Evolutionary conservation across 2,329 filamentous ascomycete genomes (phyloP).

Genomic region (Magnaporthiopsis incrustans): DNA sequence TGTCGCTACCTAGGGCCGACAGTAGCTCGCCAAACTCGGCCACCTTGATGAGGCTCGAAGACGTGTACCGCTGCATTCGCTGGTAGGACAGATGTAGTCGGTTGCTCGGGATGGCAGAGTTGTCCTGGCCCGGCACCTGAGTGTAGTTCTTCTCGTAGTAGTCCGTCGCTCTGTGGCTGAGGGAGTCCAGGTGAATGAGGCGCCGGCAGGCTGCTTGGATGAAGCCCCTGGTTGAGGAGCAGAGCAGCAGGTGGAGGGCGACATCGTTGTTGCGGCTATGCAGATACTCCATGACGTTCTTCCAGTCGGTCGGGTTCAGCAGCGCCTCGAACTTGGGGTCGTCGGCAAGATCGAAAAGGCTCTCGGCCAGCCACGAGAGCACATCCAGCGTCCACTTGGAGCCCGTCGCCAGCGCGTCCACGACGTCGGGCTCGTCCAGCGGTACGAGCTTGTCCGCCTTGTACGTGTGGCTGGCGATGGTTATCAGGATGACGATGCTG

Average conservation of each 20-base stretch:
- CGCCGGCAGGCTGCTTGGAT: slow-evolving; percentile 61
- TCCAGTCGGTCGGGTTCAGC: slow-evolving; percentile 37
- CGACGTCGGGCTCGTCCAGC: slow-evolving; percentile 63
- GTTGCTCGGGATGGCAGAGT: slow-evolving; percentile 22
- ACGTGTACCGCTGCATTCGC: slow-evolving; percentile 43
- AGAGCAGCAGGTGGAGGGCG: slow-evolving; percentile 57
- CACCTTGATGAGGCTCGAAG: slow-evolving; percentile 46
- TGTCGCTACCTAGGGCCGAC: slow-evolving; percentile 36
- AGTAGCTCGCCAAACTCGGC: slow-evolving; percentile 57
- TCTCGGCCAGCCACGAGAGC: slow-evolving; percentile 53
- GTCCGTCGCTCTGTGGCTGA: slow-evolving; percentile 40
- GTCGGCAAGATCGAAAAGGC: slow-evolving; percentile 46
- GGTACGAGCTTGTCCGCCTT: slow-evolving; percentile 49
- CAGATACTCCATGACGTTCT: slow-evolving; percentile 43
- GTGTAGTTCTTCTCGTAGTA: slow-evolving; percentile 35
- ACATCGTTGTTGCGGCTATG: slow-evolving; percentile 49
- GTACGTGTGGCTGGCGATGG: slow-evolving; percentile 52
- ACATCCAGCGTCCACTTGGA: slow-evolving; percentile 73
- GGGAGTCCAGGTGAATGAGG: slow-evolving; percentile 46
- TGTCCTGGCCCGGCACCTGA: slow-evolving; percentile 31
- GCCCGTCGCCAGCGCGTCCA: slow-evolving; percentile 65
- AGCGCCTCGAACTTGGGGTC: slow-evolving; percentile 43
- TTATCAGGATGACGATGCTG: slow-evolving; percentile 59
- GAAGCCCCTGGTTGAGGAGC: slow-evolving; percentile 66
- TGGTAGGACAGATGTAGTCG: slow-evolving; percentile 50